A percentile compares a stretch with the other conserved stretches of the same genome.
Conservation (phyloP, 139 green algal genomes). For the Micractinium sp. region DNA sequence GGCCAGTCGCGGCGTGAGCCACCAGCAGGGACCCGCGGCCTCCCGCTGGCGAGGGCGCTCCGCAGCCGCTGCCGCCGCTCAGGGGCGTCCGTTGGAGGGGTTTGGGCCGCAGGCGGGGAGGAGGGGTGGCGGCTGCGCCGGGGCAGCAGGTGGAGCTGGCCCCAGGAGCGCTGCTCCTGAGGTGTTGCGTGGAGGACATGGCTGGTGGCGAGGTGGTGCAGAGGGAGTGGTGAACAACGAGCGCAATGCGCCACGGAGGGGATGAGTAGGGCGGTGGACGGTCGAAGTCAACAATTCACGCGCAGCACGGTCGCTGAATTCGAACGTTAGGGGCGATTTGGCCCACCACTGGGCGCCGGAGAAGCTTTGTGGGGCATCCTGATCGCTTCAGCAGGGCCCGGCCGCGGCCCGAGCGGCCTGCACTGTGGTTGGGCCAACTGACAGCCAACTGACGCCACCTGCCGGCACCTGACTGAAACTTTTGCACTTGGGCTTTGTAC, state of each 20-base stretch:
- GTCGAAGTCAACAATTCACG: not conserved
- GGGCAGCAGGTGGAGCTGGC: not conserved
- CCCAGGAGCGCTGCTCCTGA: not conserved
- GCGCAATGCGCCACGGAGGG: not conserved
- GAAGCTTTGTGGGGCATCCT: no score
- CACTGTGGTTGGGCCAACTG: no score
- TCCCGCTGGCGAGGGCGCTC: not conserved
- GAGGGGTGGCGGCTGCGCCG: not conserved
- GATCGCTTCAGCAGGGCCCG: no score
- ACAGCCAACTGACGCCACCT: not conserved
- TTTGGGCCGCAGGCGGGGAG: not conserved
- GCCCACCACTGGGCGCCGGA: no score
- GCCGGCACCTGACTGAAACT: not conserved
- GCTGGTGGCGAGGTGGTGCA: not conserved
- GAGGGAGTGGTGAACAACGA: not conserved
- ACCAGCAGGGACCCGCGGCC: constrained; percentile 2
- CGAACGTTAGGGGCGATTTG: no score
- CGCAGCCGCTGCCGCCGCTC: not conserved
- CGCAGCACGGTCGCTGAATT: no score
- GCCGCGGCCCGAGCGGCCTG: no score
- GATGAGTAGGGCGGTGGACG: no score
- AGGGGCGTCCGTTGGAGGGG: not conserved
- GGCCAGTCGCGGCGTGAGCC: not conserved
- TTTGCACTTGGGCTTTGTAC: no score
- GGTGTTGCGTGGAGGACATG: not conserved